Percentiles rank a stretch among this genome's conserved stretches.
Conservation (phyloP, 805 yeast species). For the Suhomyces tanzawaensis region DNA sequence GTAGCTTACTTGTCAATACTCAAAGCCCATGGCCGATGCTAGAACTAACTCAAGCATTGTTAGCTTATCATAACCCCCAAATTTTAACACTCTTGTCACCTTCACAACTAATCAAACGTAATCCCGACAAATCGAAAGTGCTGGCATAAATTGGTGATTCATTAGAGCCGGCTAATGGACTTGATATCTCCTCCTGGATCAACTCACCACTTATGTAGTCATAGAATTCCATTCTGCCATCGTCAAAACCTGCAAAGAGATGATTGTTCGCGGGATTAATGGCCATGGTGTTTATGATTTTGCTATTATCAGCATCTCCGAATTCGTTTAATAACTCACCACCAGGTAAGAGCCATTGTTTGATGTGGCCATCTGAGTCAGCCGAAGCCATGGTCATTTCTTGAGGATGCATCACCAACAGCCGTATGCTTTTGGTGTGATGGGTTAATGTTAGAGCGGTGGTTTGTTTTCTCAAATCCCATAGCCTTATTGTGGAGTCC, state of each 20-base stretch:
- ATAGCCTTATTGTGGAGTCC: conserved; percentile 82
- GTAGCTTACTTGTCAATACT: too few species aligned
- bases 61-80: conserved; percentile 50
- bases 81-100: conserved; percentile 84
- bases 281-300: conserved; percentile 66
- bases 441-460: conserved; percentile 73
- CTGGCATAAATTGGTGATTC: conserved; percentile 70
- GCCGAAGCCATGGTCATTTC: conserved; percentile 78
- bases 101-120: conserved; percentile 80
- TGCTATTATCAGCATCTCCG: conserved; percentile 42
- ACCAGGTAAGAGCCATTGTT: conserved; percentile 80
- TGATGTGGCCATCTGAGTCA: conserved; percentile 68
- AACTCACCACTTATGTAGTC: conserved; percentile 73
- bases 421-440: conserved; percentile 79
- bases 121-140: conserved; percentile 75
- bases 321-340: conserved; percentile 65
- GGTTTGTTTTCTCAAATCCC: conserved; percentile 85
- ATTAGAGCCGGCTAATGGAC: conserved; percentile 66
- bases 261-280: conserved; percentile 60
- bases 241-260: conserved; percentile 78
- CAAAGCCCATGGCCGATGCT: too few species aligned
- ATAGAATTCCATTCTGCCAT: conserved; percentile 73
- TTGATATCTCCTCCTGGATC: conserved; percentile 53
- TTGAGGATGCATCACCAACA: conserved; percentile 62
- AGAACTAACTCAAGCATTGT: too few species aligned